Conservation (phyloP, 2,329 filamentous ascomycete species). For the Xylariomycetidae sp. region DNA sequence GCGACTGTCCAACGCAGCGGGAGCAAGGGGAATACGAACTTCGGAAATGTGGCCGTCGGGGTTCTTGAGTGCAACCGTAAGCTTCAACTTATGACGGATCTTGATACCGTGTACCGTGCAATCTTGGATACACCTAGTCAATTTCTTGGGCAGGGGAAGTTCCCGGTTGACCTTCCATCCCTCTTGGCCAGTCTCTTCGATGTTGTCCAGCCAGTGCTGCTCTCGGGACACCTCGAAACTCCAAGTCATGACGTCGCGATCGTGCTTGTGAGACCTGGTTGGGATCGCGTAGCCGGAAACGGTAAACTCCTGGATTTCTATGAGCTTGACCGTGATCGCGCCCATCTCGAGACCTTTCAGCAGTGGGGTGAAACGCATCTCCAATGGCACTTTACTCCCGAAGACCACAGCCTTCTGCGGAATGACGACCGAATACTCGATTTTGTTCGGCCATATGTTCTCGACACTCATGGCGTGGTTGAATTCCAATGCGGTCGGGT, state of each 20-base stretch:
- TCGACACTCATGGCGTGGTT: conserved; percentile 91
- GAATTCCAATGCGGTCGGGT: conserved; percentile 70
- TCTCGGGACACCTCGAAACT: conserved; percentile 49
- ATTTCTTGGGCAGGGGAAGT: conserved; percentile 70
- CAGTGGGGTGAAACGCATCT: conserved; percentile 83
- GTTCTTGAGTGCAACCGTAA: conserved; percentile 87
- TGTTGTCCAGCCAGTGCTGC: conserved; percentile 64
- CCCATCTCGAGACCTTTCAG: conserved; percentile 84
- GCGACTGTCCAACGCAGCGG: too few species aligned
- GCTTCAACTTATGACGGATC: conserved; percentile 85
- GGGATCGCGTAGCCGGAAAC: conserved; percentile 41
- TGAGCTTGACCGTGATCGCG: conserved; percentile 73
- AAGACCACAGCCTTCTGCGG: conserved; percentile 94
- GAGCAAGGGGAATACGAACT: conserved; percentile 43
- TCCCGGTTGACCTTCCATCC: conserved; percentile 59
- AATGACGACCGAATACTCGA: conserved; percentile 90
- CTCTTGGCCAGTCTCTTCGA: conserved; percentile 63
- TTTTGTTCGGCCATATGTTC: conserved; percentile 96
- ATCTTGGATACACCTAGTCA: conserved; percentile 84
- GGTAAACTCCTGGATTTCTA: conserved; percentile 71
- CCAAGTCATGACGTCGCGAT: conserved; percentile 61
- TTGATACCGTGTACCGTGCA: conserved; percentile 87
- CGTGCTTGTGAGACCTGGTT: conserved; percentile 54
- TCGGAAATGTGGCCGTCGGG: conserved; percentile 94
- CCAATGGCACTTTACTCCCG: conserved; percentile 76